Evolutionary conservation across 1,139 yeast species (phyloP).

Genomic region (Suhomyces yuchorum): DNA sequence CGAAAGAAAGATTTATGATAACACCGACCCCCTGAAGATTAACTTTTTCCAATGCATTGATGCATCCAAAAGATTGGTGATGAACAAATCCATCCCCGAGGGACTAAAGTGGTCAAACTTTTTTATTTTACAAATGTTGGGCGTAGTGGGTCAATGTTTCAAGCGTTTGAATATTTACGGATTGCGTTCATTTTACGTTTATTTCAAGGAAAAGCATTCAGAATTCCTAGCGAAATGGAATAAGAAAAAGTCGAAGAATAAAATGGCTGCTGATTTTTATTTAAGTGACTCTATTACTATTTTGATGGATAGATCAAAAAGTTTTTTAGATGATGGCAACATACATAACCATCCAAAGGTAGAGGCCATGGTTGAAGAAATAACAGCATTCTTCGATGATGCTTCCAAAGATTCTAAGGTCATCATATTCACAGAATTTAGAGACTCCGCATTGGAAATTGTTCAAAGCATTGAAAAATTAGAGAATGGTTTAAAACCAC

Average conservation of each 20-base stretch:
- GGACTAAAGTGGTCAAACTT: constrained; percentile 73
- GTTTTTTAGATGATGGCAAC: constrained; percentile 38
- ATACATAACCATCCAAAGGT: constrained; percentile 79
- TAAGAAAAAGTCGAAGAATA: constrained; percentile 54
- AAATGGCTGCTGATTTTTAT: constrained; percentile 61
- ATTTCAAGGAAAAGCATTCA: constrained; percentile 56
- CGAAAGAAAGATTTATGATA: constrained; percentile 60
- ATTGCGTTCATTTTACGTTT: constrained; percentile 68
- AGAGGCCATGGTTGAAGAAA: constrained; percentile 57
- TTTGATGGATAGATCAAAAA: constrained; percentile 49
- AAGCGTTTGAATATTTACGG: constrained; percentile 80
- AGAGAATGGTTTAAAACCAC: constrained; percentile 56
- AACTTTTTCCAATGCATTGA: constrained; percentile 75
- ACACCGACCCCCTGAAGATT: constrained; percentile 64
- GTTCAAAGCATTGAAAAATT: constrained; percentile 60
- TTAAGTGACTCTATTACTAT: constrained; percentile 49
- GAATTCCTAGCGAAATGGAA: constrained; percentile 63
- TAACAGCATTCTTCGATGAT: constrained; percentile 54
- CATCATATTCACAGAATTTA: constrained; percentile 81
- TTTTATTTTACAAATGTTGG: constrained; percentile 61
- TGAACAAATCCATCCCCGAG: constrained; percentile 57
- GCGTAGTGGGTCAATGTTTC: constrained; percentile 74
- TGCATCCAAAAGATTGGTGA: constrained; percentile 58
- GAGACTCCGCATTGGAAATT: constrained; percentile 89
- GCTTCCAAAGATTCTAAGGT: constrained; percentile 59